Evolutionary conservation across 495 filamentous ascomycete species (phyloP).

Genomic region (Neurospora hispaniola): DNA sequence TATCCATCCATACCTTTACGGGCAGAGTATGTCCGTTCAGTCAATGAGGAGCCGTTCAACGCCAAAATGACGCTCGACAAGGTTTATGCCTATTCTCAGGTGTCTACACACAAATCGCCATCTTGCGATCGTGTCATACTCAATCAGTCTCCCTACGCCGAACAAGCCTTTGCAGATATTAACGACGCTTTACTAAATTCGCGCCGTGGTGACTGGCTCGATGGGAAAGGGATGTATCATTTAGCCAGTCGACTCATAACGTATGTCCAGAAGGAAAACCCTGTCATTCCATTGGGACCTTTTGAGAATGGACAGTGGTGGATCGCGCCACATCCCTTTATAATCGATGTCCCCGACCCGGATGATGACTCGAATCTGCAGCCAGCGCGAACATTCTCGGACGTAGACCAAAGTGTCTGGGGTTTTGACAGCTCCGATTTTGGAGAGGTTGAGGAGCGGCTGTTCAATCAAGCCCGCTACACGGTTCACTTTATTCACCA

Average conservation of each 20-base stretch:
- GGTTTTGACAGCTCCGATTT: neutral
- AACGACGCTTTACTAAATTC: neutral
- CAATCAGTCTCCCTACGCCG: neutral
- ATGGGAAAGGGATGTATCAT: neutral
- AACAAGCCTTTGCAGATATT: neutral
- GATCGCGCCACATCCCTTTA: neutral
- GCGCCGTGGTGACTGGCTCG: neutral
- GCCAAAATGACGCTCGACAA: neutral
- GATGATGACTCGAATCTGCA: neutral
- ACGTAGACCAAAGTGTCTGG: neutral
- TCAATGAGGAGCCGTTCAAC: neutral
- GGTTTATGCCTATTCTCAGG: neutral
- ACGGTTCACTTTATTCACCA: slow-evolving; percentile 1
- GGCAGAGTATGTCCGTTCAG: neutral
- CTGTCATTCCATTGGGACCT: neutral
- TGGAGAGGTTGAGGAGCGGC: neutral
- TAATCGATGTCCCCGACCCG: neutral
- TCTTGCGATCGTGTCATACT: neutral
- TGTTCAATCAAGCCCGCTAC: neutral
- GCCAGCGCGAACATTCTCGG: neutral
- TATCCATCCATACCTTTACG: neutral
- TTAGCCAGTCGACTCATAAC: neutral
- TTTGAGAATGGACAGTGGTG: slow-evolving; percentile 1
- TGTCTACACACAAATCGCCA: neutral
- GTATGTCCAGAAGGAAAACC: neutral